Base-by-base conservation (phyloP, 257 asterid genomes). In the Fraxinus cuspidata region DNA sequence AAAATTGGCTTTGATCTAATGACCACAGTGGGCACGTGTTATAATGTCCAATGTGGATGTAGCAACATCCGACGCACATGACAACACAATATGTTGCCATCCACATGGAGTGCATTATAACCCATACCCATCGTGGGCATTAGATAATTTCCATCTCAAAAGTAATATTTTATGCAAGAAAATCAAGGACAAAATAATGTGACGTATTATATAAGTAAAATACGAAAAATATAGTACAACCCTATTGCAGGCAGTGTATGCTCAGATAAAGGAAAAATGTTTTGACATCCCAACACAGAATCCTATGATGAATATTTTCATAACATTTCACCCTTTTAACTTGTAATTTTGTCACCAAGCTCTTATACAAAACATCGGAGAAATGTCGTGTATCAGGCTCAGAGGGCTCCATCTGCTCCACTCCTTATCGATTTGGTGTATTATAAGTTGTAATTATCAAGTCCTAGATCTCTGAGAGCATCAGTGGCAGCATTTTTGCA, bases 401-500 rank as follows among this genome's bases (percentile, higher is more conserved):
- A 15, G 15, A 25, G 68, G n/a, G 68, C 25, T 56, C 68, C 31
- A 60, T 58, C 68, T 60, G 68, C 16, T 23, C 0, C 16, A 58
- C 5, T 23, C 29, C 2, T 58, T 58, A 7, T 58, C 11, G 3
- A 72, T 60, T 18, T 64, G 72, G 74, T 25, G 18, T 76, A 76
- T 81, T 85, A 92, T 25, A 87, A 85, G 81, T 92, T 89, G 83
- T 91, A 94, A 74, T 88, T 88, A 74, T 91, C 97, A 77, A 91
- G 49, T 70, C 97, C 98, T 38, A 94, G 83, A 85, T 94, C 98
- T 85, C 97, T 76, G 4, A 92, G 83, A 2, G 99, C 97, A 85
- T 91, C 96, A 25, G 96, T 88, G 66, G 98, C 98, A 23, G 98
- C 98, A 65, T 80, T 91, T 83, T 88, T 93, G 91, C 99, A 93